Conservation (phyloP, 75 land plant species). For the Sequoiadendron giganteum region DNA sequence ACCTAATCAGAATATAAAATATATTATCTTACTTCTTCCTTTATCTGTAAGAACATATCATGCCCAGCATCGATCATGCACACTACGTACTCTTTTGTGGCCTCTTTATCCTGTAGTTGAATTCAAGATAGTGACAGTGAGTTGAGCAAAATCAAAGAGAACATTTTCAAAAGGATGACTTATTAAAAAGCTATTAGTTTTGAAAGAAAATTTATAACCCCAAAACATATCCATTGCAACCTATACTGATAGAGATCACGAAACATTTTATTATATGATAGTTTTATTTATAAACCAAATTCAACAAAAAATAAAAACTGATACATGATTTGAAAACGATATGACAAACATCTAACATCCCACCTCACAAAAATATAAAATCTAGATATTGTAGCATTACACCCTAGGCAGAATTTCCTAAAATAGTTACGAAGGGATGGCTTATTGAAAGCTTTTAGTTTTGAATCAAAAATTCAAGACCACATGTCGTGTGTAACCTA, state of each 20-base stretch:
- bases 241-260: neutral
- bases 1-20: neutral
- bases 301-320: no score
- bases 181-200: neutral
- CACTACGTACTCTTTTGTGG: slow-evolving; percentile 67
- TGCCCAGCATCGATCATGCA: slow-evolving; percentile 88
- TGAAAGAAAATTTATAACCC: neutral
- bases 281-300: no score
- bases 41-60: slow-evolving; percentile 68
- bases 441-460: neutral
- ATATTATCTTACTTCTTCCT: slow-evolving; percentile 34
- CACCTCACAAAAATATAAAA: no score
- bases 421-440: neutral
- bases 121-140: neutral
- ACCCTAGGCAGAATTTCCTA: neutral
- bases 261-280: no score
- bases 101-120: slow-evolving; percentile 41
- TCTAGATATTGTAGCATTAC: no score
- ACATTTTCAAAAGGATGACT: neutral
- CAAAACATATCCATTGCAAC: neutral
- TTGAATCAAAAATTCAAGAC: neutral
- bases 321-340: no score
- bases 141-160: neutral
- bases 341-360: no score
- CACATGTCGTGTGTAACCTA: neutral